Evolutionary conservation across 2,329 filamentous ascomycete genomes (phyloP).

Genomic region (Fusarium staphyleae): DNA sequence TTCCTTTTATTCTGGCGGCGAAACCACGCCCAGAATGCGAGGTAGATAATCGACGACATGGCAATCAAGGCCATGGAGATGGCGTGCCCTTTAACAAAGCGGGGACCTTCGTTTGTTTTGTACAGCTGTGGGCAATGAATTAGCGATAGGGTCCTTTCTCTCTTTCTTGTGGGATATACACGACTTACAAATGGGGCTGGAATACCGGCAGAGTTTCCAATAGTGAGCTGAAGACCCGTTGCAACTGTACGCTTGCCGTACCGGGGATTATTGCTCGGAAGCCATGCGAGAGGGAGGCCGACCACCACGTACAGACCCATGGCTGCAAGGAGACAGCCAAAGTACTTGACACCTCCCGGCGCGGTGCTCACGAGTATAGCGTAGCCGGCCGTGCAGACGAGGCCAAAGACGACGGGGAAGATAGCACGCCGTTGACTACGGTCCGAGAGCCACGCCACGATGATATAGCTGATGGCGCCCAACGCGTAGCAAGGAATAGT

Average conservation of each 20-base stretch:
- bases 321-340: conserved; percentile 68
- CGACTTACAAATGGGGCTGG: conserved; percentile 61
- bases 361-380: conserved; percentile 63
- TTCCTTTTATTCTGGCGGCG: conserved; percentile 47
- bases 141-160: neutral
- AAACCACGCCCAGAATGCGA: conserved; percentile 45
- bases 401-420: conserved; percentile 59
- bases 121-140: conserved; percentile 34
- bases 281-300: conserved; percentile 49
- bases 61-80: conserved; percentile 57
- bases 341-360: conserved; percentile 64
- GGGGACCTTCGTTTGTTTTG: conserved; percentile 48
- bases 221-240: conserved; percentile 66
- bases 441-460: conserved; percentile 65
- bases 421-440: conserved; percentile 62
- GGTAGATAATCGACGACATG: conserved; percentile 53
- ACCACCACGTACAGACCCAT: conserved; percentile 63
- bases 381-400: conserved; percentile 62
- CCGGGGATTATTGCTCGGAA: conserved; percentile 65
- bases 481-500: conserved; percentile 72
- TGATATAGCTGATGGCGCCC: conserved; percentile 66
- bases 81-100: conserved; percentile 58
- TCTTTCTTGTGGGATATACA: accelerated
- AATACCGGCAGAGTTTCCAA: conserved; percentile 69
- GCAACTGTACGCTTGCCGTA: conserved; percentile 71